Conservation (phyloP, 1,284 basidiomycete genomes). For the Rhodotorula sp. region DNA sequence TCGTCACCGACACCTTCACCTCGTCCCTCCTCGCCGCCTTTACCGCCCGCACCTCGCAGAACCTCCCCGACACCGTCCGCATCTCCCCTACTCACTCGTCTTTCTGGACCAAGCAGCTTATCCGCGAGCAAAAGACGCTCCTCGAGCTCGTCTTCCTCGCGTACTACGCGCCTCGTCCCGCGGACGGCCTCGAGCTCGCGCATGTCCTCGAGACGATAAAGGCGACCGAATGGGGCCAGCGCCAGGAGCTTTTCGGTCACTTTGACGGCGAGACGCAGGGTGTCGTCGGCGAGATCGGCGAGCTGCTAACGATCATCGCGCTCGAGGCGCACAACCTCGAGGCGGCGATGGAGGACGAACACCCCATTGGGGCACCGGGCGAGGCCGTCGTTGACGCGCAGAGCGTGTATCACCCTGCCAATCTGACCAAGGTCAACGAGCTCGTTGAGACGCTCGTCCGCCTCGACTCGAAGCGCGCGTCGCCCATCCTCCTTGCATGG, state of each 20-base stretch:
- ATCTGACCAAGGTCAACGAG: slow-evolving; percentile 59
- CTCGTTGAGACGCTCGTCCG: slow-evolving; percentile 58
- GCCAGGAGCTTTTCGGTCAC: slow-evolving; percentile 64
- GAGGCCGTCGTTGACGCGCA: slow-evolving; percentile 55
- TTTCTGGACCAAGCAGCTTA: slow-evolving; percentile 75
- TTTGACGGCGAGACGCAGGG: slow-evolving; percentile 69
- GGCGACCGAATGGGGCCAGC: slow-evolving; percentile 65
- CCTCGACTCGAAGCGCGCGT: slow-evolving; percentile 62
- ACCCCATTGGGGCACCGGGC: slow-evolving; percentile 60
- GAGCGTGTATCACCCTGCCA: slow-evolving; percentile 53
- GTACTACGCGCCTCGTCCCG: slow-evolving; percentile 67
- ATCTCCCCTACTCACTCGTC: slow-evolving; percentile 65
- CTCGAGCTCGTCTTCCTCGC: slow-evolving; percentile 82
- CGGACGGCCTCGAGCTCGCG: slow-evolving; percentile 64
- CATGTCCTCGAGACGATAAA: slow-evolving; percentile 67
- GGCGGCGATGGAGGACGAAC: slow-evolving; percentile 58
- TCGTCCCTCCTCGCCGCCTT: slow-evolving; percentile 60
- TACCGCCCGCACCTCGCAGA: slow-evolving; percentile 57
- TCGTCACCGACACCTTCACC: slow-evolving; percentile 65
- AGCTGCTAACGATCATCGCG: slow-evolving; percentile 73
- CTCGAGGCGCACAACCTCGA: slow-evolving; percentile 80
- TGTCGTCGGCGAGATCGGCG: slow-evolving; percentile 66
- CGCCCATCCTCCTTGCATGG: slow-evolving; percentile 74
- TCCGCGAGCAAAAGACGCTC: slow-evolving; percentile 74
- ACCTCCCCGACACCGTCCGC: slow-evolving; percentile 60